Evolutionary conservation across 352 stramenopile genomes (phyloP).

Genomic region (Lagenidium giganteum): DNA sequence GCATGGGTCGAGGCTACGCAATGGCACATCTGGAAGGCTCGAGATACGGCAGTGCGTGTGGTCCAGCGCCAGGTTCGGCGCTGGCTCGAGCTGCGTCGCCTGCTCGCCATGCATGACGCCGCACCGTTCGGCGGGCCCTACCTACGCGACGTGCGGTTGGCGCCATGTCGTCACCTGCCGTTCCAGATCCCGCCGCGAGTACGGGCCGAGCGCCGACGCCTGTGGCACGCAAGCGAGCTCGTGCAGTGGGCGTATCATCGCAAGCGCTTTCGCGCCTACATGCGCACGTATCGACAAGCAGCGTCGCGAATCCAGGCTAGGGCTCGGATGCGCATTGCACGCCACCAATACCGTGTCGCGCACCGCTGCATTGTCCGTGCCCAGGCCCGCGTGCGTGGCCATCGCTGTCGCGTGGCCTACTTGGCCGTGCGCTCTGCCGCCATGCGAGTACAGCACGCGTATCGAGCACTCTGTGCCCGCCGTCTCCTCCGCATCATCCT

Average conservation of each 20-base stretch:
- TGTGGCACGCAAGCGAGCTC: slow-evolving; percentile 50
- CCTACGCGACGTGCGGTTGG: slow-evolving; percentile 57
- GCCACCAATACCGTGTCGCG: slow-evolving; percentile 21
- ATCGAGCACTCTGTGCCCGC: slow-evolving; percentile 37
- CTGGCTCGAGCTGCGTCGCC: slow-evolving; percentile 22
- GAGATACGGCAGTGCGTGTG: slow-evolving; percentile 35
- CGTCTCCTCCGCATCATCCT: slow-evolving; percentile 54
- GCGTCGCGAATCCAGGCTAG: slow-evolving; percentile 56
- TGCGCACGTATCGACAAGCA: slow-evolving; percentile 45
- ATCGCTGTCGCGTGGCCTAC: slow-evolving; percentile 34
- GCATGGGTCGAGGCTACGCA: slow-evolving; percentile 56
- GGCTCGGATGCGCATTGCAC: slow-evolving; percentile 42
- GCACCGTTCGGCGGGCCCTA: slow-evolving; percentile 32
- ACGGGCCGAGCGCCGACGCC: slow-evolving; percentile 39
- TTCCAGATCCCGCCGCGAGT: slow-evolving; percentile 49
- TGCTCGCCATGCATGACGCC: slow-evolving; percentile 38
- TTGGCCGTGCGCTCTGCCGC: slow-evolving; percentile 31
- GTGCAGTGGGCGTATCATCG: slow-evolving; percentile 55
- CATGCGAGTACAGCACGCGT: slow-evolving; percentile 54
- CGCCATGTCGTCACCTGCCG: slow-evolving; percentile 22
- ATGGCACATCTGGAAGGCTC: slow-evolving; percentile 50
- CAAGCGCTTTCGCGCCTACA: slow-evolving; percentile 44
- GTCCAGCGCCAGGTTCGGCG: slow-evolving; percentile 56
- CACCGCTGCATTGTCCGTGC: slow-evolving; percentile 40
- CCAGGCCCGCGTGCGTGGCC: slow-evolving; percentile 51